phyloP scores from a whole-genome alignment of 805 yeast genomes.

The Jamesozyma lodderae region DNA sequence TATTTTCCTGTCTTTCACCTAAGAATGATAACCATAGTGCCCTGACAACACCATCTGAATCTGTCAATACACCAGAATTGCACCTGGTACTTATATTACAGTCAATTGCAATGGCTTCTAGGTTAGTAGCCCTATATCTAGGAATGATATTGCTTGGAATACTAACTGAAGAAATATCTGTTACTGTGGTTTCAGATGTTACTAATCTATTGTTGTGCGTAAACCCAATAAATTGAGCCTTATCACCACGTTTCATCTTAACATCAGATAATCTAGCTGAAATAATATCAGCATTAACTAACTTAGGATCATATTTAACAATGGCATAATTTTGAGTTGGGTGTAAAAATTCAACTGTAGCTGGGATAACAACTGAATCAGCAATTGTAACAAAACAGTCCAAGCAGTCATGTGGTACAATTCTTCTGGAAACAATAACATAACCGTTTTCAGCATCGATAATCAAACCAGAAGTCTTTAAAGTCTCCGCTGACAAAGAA shows the following conservation, averaged over 20 bases:
- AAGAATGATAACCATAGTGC: constrained; percentile 81
- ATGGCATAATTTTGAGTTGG: constrained; percentile 83
- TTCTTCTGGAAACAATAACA: constrained; percentile 66
- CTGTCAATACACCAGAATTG: constrained; percentile 69
- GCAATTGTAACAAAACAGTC: constrained; percentile 76
- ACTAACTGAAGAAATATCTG: constrained; percentile 66
- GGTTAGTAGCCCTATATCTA: constrained; percentile 74
- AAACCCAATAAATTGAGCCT: constrained; percentile 71
- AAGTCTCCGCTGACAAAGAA: constrained; percentile 55
- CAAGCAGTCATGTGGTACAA: constrained; percentile 68
- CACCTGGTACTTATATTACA: constrained; percentile 65
- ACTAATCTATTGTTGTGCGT: constrained; percentile 61
- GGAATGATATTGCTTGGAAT: constrained; percentile 67
- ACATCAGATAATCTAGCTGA: constrained; percentile 53
- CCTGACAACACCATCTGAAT: constrained; percentile 66
- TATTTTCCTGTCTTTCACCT: constrained; percentile 59
- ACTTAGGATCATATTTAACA: constrained; percentile 67
- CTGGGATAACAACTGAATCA: constrained; percentile 75
- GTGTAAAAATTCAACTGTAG: constrained; percentile 70
- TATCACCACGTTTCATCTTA: constrained; percentile 67
- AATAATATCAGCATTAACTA: constrained; percentile 60
- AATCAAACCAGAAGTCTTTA: constrained; percentile 66
- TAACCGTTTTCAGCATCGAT: constrained; percentile 75
- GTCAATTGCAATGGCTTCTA: constrained; percentile 70
- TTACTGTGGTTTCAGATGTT: constrained; percentile 64